Evolutionary conservation across 257 asterid genomes (phyloP), one percentile per base, ranked within the genome.

Genomic region (Gentiana dahurica): DNA sequence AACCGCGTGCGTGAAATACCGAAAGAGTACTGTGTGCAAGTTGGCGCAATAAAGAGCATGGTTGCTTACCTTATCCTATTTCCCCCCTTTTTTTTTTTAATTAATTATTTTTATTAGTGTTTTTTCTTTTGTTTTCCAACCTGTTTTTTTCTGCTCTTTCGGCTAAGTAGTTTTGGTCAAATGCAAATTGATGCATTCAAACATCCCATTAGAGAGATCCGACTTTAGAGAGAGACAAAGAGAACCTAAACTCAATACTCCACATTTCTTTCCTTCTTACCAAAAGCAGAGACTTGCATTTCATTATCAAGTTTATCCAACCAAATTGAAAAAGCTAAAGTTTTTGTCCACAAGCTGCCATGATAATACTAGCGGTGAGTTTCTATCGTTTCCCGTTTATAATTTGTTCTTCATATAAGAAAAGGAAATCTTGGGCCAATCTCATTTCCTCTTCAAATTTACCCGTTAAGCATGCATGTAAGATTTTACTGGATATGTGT

Each of bases 41-140:
- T 60, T 73, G 77, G 74, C 82, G 47, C 60, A 61, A 58, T 71
- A 49, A 65, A 55, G 75, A 66, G 68, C 60, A 62, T 71, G 69
- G 77, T 73, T 76, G 74, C 82, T 73, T 74, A 70, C 79, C 77
- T 77, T 77, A 77, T 77, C 82, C 79, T 63, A 54, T 73, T 69
- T 55, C 39, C 33, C 39, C 33, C n/a, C 50, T 57, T 62, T 48
- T 60, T 10, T 0, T 13, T 34, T 49, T 59, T 53, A 11, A 32
- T 53, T 1, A 13, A 2, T 4, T 32, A 33, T 38, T 52, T 53
- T 7, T 10, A n/a, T 53, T 53, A 62, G 43, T 64, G 6, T 1
- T 13, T 39, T 49, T 59, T 53, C 8, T 5, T 10, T 38, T 13
- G 34, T 49, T 56, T 69, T 52, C 2, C 36, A 48, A 34, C n/a